A percentile compares a stretch with the other conserved stretches of the same genome.
These are phyloP conservation scores for Penicillium nordicum DNA, from an alignment of 2,329 filamentous ascomycete genomes.

Conservation along the genomic window DNA sequence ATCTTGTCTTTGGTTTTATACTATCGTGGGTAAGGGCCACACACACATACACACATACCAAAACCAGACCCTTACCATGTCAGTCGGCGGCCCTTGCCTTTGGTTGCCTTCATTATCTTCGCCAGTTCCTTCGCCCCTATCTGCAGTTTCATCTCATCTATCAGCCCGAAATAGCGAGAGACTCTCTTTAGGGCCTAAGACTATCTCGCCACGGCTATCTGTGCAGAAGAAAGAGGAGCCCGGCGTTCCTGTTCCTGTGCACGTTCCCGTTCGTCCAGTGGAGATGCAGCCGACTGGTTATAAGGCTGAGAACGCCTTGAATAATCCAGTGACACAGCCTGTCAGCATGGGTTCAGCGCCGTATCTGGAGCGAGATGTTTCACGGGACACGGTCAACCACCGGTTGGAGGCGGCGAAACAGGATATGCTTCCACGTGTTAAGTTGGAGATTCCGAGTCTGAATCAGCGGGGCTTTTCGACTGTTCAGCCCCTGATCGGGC, in stretches of 20 bases:
- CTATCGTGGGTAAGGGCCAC: constrained; percentile 5
- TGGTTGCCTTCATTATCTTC: constrained; percentile 35
- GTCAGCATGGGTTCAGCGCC: constrained; percentile 9
- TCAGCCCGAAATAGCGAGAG: constrained; percentile 28
- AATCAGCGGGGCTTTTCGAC: constrained; percentile 18
- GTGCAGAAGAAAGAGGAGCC: constrained; percentile 22
- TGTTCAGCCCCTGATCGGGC: constrained; percentile 14
- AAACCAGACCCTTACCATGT: constrained; percentile 29
- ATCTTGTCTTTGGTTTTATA: neutral
- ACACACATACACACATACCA: constrained; percentile 3
- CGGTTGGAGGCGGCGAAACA: constrained; percentile 16
- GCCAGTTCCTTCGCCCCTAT: constrained; percentile 29
- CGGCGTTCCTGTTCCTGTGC: constrained; percentile 12
- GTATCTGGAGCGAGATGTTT: constrained; percentile 21
- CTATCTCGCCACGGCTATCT: constrained; percentile 19
- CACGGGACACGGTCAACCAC: constrained; percentile 15
- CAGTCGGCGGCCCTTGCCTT: constrained; percentile 37
- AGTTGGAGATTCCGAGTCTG: constrained; percentile 26
- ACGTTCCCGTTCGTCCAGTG: constrained; percentile 8
- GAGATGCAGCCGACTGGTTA: constrained; percentile 27
- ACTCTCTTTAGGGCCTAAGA: constrained; percentile 20
- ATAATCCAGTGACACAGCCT: constrained; percentile 10
- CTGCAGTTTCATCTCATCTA: constrained; percentile 30
- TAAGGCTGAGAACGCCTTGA: constrained; percentile 32
- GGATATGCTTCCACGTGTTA: constrained; percentile 23